phyloP scores from a whole-genome alignment of 805 yeast species.

The Komagataella populi region DNA sequence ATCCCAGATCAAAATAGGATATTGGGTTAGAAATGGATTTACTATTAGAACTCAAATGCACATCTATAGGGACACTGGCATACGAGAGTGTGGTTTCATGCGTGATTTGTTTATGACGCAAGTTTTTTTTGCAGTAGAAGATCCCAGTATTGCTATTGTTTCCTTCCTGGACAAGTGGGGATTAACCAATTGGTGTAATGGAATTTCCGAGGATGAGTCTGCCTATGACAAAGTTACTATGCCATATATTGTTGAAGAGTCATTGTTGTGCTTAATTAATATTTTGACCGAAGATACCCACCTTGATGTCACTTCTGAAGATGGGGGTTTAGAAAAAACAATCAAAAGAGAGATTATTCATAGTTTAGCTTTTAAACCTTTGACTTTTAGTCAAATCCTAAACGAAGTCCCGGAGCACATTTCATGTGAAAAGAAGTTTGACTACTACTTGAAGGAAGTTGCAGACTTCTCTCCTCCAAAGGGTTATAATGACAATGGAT shows the following conservation, averaged over 20 bases:
- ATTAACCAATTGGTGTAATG: conserved; percentile 37
- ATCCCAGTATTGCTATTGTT: conserved; percentile 42
- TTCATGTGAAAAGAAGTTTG: conserved; percentile 62
- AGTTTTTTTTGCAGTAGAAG: conserved; percentile 32
- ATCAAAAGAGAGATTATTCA: conserved; percentile 70
- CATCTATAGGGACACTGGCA: conserved; percentile 63
- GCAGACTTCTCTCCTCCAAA: conserved; percentile 54
- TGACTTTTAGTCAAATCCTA: conserved; percentile 58
- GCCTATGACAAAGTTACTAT: conserved; percentile 33
- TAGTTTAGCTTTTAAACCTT: conserved; percentile 61
- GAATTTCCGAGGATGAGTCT: conserved; percentile 19
- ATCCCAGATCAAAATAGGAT: conserved; percentile 77
- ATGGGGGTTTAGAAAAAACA: conserved; percentile 32
- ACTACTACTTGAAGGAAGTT: conserved; percentile 36
- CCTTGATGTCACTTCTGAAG: conserved; percentile 33
- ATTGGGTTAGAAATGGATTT: conserved; percentile 91
- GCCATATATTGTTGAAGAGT: conserved; percentile 68
- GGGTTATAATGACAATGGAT: conserved; percentile 42
- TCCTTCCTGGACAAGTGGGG: conserved; percentile 63
- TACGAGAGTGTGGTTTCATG: conserved; percentile 71
- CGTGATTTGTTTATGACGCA: conserved; percentile 72
- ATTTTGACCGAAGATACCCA: conserved; percentile 55
- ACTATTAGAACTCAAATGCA: conserved; percentile 68
- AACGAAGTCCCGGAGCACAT: conserved; percentile 66
- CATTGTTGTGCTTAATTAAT: conserved; percentile 51